Conservation (phyloP, 768 basidiomycete species). For the Auricularia heimuer region DNA sequence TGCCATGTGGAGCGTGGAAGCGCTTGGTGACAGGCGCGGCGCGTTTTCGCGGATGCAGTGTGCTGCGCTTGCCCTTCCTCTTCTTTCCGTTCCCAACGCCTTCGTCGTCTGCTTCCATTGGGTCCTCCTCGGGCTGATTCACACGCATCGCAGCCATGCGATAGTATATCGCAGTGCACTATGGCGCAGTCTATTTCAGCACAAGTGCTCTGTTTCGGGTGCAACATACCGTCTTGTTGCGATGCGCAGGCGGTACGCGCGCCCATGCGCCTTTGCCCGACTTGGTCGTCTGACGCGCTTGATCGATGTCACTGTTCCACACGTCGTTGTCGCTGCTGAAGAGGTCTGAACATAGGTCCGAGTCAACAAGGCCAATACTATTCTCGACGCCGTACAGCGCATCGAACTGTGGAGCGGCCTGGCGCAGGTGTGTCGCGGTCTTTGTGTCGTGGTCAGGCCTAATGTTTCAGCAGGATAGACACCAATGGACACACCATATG, state of each 20-base stretch:
- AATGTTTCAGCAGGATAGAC: neutral
- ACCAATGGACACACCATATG: neutral
- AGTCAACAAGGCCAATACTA: neutral
- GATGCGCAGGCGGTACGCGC: neutral
- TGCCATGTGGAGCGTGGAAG: neutral
- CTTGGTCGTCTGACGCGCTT: neutral
- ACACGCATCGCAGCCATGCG: neutral
- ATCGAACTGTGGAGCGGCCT: neutral
- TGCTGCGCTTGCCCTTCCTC: neutral
- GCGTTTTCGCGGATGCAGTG: neutral
- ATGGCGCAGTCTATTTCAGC: no score
- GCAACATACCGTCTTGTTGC: neutral
- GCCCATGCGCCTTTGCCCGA: neutral
- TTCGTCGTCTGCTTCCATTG: neutral
- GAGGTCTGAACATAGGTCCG: neutral
- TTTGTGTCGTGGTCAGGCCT: neutral
- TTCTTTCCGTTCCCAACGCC: neutral
- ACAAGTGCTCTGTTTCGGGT: no score
- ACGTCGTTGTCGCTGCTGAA: neutral
- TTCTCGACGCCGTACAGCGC: neutral
- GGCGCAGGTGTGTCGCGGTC: neutral
- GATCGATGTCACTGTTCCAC: neutral
- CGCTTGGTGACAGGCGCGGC: neutral
- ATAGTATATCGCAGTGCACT: neutral
- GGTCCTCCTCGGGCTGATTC: neutral